Evolutionary conservation across 805 yeast species (phyloP).

Genomic region (Saturnispora galanensis): DNA sequence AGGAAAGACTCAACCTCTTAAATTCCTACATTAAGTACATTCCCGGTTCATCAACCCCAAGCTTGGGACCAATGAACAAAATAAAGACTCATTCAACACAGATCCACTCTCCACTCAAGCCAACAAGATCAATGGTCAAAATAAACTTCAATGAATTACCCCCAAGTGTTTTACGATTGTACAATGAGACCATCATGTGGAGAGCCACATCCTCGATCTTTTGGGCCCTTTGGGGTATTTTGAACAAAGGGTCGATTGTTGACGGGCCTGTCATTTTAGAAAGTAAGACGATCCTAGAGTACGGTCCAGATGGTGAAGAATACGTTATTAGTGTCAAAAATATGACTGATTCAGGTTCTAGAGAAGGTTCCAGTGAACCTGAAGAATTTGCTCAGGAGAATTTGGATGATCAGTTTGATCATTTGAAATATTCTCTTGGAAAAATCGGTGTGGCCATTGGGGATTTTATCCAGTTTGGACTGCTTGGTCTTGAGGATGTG

Average conservation of each 20-base stretch:
- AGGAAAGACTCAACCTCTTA: constrained; percentile 61
- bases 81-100: constrained; percentile 12
- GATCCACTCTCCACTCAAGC: constrained; percentile 7
- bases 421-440: constrained; percentile 62
- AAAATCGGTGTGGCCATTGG: constrained; percentile 67
- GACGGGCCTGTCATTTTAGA: background rate
- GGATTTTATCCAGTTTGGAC: constrained; percentile 56
- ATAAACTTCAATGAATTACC: constrained; percentile 28
- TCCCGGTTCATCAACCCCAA: constrained; percentile 26
- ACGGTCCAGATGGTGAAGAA: constrained; percentile 49
- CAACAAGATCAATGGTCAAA: constrained; percentile 24
- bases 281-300: constrained; percentile 23
- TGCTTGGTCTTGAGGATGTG: constrained; percentile 30
- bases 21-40: constrained; percentile 67
- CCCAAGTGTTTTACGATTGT: constrained; percentile 36
- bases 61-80: constrained; percentile 12
- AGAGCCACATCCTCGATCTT: constrained; percentile 66
- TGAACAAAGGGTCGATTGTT: constrained; percentile 27
- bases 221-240: constrained; percentile 91
- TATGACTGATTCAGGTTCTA: constrained; percentile 12
- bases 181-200: constrained; percentile 66
- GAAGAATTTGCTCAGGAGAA: constrained; percentile 24
- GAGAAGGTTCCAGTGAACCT: background rate
- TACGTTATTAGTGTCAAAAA: constrained; percentile 28
- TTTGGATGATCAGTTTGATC: constrained; percentile 61